Evolutionary conservation across 208 protist genomes (phyloP).

Genomic region (Trypanosoma brucei): DNA sequence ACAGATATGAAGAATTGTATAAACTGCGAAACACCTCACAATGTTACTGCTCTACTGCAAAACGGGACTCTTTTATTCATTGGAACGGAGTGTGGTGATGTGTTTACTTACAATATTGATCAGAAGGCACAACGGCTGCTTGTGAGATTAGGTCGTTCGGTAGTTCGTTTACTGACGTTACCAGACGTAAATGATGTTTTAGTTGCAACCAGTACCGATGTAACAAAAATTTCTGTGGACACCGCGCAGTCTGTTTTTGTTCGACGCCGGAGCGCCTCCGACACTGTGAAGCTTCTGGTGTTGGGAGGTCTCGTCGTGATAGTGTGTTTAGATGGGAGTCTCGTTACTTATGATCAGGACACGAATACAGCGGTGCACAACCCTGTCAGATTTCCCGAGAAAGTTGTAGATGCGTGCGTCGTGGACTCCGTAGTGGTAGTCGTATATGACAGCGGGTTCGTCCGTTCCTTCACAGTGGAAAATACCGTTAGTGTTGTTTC

Average conservation of each 20-base stretch:
- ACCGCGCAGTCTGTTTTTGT: neutral
- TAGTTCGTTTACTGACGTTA: constrained; percentile 14
- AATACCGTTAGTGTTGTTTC: constrained; percentile 10
- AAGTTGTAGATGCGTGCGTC: constrained; percentile 18
- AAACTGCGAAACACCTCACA: constrained; percentile 7
- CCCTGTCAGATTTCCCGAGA: constrained; percentile 9
- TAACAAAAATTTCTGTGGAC: constrained; percentile 9
- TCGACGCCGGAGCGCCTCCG: constrained; percentile 2
- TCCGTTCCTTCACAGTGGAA: constrained; percentile 12
- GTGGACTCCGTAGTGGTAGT: constrained; percentile 12
- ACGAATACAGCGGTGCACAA: constrained; percentile 10
- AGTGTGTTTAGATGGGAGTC: constrained; percentile 13
- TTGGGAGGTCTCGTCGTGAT: constrained; percentile 4
- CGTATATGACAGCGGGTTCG: constrained; percentile 19
- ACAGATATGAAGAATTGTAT: constrained; percentile 18
- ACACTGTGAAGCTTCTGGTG: constrained; percentile 18
- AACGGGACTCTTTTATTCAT: constrained; percentile 7
- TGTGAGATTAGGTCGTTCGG: constrained; percentile 2
- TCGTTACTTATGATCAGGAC: constrained; percentile 10
- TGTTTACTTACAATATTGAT: constrained; percentile 20
- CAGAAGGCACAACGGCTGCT: constrained; percentile 10
- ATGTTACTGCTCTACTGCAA: constrained; percentile 10
- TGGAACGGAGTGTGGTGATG: constrained; percentile 14
- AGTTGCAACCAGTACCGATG: constrained; percentile 12
- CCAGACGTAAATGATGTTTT: constrained; percentile 12